These are phyloP conservation scores for Lepraria neglecta DNA, from an alignment of 495 filamentous ascomycete species.

Conservation along the genomic window DNA sequence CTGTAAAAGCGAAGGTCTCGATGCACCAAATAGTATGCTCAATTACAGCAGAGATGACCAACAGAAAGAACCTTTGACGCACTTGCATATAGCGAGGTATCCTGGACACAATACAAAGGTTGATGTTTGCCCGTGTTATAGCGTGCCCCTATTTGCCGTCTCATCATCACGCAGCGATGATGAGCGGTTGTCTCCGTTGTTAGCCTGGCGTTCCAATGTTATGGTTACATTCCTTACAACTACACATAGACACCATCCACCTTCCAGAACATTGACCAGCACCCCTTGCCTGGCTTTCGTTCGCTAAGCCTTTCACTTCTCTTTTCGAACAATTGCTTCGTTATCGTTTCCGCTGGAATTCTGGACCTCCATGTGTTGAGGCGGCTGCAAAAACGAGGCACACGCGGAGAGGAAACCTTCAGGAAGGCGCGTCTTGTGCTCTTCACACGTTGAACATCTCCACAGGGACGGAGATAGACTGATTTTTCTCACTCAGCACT, in stretches of 20 bases:
- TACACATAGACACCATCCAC: neutral
- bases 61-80: too few relatives aligned
- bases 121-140: too few relatives aligned
- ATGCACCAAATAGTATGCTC: too few relatives aligned
- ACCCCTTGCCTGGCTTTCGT: slow-evolving; percentile 3
- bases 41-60: too few relatives aligned
- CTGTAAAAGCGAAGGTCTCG: too few relatives aligned
- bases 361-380: neutral
- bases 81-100: too few relatives aligned
- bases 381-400: neutral
- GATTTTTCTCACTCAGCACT: neutral
- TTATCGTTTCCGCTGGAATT: neutral
- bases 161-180: neutral
- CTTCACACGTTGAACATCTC: neutral
- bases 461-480: neutral
- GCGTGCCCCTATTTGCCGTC: neutral
- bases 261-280: neutral
- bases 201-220: slow-evolving; percentile 9
- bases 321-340: slow-evolving; percentile 11
- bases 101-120: too few relatives aligned
- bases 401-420: too few relatives aligned
- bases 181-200: slow-evolving; percentile 4
- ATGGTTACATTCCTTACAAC: slow-evolving; percentile 15
- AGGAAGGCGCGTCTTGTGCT: slow-evolving; percentile 4
- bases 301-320: slow-evolving; percentile 2